Percentiles rank a stretch among this genome's conserved stretches.
These are phyloP conservation scores for Drosera spatulata DNA, from an alignment of 179 eudicot species.

Conservation along the genomic window DNA sequence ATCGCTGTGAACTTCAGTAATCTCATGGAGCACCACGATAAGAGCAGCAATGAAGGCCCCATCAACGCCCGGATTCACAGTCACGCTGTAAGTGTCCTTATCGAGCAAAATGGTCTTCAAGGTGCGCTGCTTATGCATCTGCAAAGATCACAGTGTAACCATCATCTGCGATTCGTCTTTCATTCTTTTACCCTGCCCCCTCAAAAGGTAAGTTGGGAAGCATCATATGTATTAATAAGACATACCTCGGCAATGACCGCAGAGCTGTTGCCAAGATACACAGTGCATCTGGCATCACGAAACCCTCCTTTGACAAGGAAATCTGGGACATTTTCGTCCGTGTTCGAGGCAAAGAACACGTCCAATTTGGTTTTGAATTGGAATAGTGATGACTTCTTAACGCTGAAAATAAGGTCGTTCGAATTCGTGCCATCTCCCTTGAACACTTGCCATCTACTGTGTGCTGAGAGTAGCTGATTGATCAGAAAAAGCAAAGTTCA, in stretches of 20 bases:
- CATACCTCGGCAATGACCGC: conserved; percentile 25
- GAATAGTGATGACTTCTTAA: conserved; percentile 27
- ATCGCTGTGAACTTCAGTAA: not conserved
- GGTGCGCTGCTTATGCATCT: conserved; percentile 19
- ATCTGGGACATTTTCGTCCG: conserved; percentile 24
- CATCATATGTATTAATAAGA: not conserved
- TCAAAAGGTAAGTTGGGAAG: not conserved
- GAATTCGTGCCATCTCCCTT: conserved; percentile 34
- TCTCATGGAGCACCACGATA: conserved; percentile 12
- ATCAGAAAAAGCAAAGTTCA: not conserved
- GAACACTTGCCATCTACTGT: conserved; percentile 35
- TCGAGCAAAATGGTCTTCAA: conserved; percentile 28
- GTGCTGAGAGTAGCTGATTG: conserved; percentile 19
- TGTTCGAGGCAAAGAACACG: conserved; percentile 17
- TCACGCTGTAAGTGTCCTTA: conserved; percentile 42
- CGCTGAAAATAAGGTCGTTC: conserved; percentile 28
- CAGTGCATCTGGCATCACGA: conserved; percentile 28
- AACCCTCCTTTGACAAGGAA: conserved; percentile 41
- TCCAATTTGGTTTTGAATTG: conserved; percentile 25
- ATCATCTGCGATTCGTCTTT: not conserved
- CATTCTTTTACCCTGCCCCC: not conserved
- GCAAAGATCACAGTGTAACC: not conserved
- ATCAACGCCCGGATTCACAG: conserved; percentile 48
- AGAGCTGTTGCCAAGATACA: conserved; percentile 26
- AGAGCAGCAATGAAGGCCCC: conserved; percentile 51